phyloP scores from a whole-genome alignment of 179 eudicot genomes.

The Silene vulgaris region DNA sequence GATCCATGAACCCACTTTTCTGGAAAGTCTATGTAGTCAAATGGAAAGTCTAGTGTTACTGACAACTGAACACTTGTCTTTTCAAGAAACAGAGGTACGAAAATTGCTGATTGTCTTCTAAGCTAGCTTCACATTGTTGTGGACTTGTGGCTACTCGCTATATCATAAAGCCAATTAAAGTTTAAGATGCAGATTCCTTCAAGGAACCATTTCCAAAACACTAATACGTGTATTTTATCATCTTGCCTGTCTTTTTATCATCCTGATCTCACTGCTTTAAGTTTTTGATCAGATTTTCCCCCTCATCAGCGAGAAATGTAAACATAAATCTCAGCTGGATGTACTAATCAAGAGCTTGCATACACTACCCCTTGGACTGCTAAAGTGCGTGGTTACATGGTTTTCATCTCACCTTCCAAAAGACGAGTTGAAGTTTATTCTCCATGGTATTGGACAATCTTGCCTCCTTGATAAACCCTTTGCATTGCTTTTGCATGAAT shows the following conservation, averaged over 20 bases:
- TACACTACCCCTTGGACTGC: conserved; percentile 78
- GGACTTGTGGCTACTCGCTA: background rate
- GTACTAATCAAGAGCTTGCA: conserved; percentile 49
- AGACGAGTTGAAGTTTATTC: conserved; percentile 48
- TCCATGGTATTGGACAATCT: conserved; percentile 43
- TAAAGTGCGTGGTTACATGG: conserved; percentile 69
- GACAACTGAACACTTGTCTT: conserved; percentile 41
- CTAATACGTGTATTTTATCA: background rate
- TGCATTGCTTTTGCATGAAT: conserved; percentile 59
- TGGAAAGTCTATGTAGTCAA: conserved; percentile 51
- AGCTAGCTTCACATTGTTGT: background rate
- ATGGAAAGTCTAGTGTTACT: conserved; percentile 44
- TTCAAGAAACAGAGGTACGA: conserved; percentile 72
- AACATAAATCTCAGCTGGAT: conserved; percentile 52
- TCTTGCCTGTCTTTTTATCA: background rate
- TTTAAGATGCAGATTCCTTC: background rate
- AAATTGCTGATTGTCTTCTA: conserved; percentile 7
- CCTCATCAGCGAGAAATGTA: conserved; percentile 45
- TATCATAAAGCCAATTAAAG: conserved; percentile 8
- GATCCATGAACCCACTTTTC: conserved; percentile 30
- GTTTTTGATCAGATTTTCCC: conserved; percentile 60
- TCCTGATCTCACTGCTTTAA: conserved; percentile 19
- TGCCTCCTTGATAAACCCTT: conserved; percentile 40
- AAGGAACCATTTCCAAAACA: background rate
- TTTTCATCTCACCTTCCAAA: conserved; percentile 69